phyloP scores from a whole-genome alignment of 1,139 yeast species.

The Candida sp. region DNA sequence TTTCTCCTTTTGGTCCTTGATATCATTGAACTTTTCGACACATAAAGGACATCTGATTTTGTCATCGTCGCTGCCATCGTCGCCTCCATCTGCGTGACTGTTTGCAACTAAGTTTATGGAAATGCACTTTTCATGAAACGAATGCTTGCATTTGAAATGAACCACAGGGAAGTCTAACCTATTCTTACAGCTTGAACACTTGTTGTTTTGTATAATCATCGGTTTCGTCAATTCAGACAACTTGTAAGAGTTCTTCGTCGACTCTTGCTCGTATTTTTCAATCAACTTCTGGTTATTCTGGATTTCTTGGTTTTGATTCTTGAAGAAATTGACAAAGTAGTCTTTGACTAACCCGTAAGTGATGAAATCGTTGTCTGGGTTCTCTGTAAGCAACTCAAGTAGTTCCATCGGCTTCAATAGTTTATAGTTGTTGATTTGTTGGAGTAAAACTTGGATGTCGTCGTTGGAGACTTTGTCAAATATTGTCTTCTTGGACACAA shows the following conservation, averaged over 20 bases:
- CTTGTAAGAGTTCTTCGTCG: slow-evolving; percentile 55
- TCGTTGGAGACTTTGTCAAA: slow-evolving; percentile 52
- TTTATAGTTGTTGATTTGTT: slow-evolving; percentile 54
- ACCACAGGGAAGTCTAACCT: slow-evolving; percentile 79
- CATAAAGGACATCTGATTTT: slow-evolving; percentile 70
- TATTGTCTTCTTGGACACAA: slow-evolving; percentile 60
- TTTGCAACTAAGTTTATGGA: slow-evolving; percentile 42
- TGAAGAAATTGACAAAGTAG: slow-evolving; percentile 66
- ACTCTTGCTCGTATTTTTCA: slow-evolving; percentile 71
- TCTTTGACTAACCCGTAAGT: slow-evolving; percentile 78
- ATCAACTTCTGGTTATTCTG: slow-evolving; percentile 69
- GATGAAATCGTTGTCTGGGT: slow-evolving; percentile 55
- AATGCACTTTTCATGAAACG: slow-evolving; percentile 86
- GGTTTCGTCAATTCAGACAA: slow-evolving; percentile 62
- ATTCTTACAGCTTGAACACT: slow-evolving; percentile 73
- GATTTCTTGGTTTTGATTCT: slow-evolving; percentile 67
- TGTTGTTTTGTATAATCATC: slow-evolving; percentile 66
- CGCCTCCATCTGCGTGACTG: neutral
- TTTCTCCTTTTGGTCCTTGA: slow-evolving; percentile 58
- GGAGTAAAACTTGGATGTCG: slow-evolving; percentile 53
- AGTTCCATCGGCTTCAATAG: slow-evolving; percentile 79
- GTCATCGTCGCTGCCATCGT: slow-evolving; percentile 18
- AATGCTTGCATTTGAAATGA: slow-evolving; percentile 87
- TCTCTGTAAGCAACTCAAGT: slow-evolving; percentile 56
- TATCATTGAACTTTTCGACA: slow-evolving; percentile 66